Percentiles rank a stretch among this genome's conserved stretches.
These are phyloP conservation scores for Rhodotorula sp. DNA, from an alignment of 1,284 basidiomycete genomes.

Conservation along the genomic window DNA sequence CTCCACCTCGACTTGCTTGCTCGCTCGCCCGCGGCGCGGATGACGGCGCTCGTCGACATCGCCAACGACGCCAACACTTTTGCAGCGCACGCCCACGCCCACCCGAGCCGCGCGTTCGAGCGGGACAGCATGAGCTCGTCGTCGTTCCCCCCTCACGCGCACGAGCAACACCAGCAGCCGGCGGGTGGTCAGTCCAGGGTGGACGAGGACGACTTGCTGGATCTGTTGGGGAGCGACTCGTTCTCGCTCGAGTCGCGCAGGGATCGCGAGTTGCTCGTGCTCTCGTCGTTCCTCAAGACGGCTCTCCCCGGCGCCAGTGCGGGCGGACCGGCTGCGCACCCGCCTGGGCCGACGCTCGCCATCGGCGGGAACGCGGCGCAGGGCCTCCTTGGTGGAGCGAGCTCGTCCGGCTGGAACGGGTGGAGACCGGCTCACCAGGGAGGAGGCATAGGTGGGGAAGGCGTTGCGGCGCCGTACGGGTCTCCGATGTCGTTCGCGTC, in stretches of 20 bases:
- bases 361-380: neutral
- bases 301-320: slow-evolving; percentile 1
- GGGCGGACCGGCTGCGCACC: neutral
- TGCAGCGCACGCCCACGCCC: too few species aligned
- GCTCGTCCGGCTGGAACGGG: slow-evolving; percentile 7
- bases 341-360: neutral
- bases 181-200: neutral
- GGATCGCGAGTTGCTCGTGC: slow-evolving; percentile 23
- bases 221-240: slow-evolving; percentile 11
- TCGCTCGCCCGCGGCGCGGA: too few species aligned
- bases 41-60: too few species aligned
- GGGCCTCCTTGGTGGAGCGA: neutral
- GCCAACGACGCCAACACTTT: too few species aligned
- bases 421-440: slow-evolving; percentile 6
- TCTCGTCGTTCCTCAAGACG: slow-evolving; percentile 15
- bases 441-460: neutral
- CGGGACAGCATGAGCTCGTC: neutral
- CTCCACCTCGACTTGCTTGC: too few species aligned
- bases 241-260: slow-evolving; percentile 25
- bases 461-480: slow-evolving; percentile 9
- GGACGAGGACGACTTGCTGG: slow-evolving; percentile 21
- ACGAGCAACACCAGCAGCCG: neutral
- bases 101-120: too few species aligned
- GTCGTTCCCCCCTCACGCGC: neutral
- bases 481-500: slow-evolving; percentile 23